A percentile compares a stretch with the other conserved stretches of the same genome.
Conservation (phyloP, 148 eudicot genomes). For the Selenicereus undatus region DNA sequence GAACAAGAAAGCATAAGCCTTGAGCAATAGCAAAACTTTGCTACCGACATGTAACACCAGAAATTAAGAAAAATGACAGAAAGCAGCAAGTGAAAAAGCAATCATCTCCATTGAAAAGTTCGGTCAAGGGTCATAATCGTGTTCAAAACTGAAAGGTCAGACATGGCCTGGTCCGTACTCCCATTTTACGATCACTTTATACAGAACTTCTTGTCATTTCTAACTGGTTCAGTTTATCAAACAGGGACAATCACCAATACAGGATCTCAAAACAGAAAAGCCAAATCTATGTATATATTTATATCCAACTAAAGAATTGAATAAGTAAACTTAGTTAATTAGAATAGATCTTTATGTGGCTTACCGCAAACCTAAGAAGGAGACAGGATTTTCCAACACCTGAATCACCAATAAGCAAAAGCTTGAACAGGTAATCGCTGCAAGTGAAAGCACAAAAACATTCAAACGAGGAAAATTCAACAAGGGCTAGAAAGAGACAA, state of each 20-base stretch:
- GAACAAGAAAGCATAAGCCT: neutral
- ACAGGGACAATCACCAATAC: neutral
- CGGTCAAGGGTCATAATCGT: neutral
- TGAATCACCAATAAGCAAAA: constrained; percentile 40
- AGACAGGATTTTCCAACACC: constrained; percentile 42
- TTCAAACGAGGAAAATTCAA: neutral
- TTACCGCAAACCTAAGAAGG: constrained; percentile 38
- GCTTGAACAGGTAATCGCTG: constrained; percentile 42
- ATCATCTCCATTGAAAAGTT: neutral
- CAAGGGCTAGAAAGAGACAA: neutral
- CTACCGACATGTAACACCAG: neutral
- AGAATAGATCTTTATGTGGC: neutral
- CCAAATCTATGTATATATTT: neutral
- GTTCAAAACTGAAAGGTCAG: neutral
- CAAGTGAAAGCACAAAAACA: constrained; percentile 14
- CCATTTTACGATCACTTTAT: neutral
- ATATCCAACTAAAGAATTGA: neutral
- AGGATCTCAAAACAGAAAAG: neutral
- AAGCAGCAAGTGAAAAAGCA: neutral
- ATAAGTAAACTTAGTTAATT: neutral
- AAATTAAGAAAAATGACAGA: neutral
- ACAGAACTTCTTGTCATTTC: neutral
- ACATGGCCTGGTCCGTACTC: neutral
- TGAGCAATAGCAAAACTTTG: neutral
- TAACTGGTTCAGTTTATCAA: neutral